Evolutionary conservation across 495 filamentous ascomycete genomes (phyloP).

Genomic region (Neurospora sp.): DNA sequence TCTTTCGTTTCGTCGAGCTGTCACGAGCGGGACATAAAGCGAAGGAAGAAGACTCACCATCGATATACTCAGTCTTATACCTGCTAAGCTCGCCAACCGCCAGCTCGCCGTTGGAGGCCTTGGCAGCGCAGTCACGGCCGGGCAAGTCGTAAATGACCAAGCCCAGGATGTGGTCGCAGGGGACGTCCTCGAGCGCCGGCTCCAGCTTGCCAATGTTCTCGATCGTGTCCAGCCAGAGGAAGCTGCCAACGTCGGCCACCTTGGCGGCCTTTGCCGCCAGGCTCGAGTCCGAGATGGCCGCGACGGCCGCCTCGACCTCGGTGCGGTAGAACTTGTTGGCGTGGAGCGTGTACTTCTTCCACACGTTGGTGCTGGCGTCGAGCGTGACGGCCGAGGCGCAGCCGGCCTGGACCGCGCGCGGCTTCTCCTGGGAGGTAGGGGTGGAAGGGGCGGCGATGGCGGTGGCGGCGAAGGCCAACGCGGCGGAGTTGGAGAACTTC

Average conservation of each 20-base stretch:
- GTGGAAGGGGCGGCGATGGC: slow-evolving; percentile 32
- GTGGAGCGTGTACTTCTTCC: slow-evolving; percentile 41
- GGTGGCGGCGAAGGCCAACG: slow-evolving; percentile 32
- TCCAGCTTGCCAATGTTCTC: slow-evolving; percentile 51
- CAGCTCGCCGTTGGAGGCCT: slow-evolving; percentile 69
- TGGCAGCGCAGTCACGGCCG: slow-evolving; percentile 67
- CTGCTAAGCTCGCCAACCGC: slow-evolving; percentile 49
- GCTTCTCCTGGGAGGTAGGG: slow-evolving; percentile 15
- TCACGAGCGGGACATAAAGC: too few species aligned
- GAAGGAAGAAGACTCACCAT: slow-evolving; percentile 32
- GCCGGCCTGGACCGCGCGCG: slow-evolving; percentile 23
- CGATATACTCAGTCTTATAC: slow-evolving; percentile 64
- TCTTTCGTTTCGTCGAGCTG: too few species aligned
- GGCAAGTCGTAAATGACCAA: slow-evolving; percentile 71
- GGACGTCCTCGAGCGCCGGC: slow-evolving; percentile 44
- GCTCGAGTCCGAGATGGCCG: slow-evolving; percentile 24
- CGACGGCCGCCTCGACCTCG: slow-evolving; percentile 42
- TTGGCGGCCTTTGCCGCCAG: slow-evolving; percentile 33
- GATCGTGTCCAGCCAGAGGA: slow-evolving; percentile 59
- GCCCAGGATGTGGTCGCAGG: slow-evolving; percentile 46
- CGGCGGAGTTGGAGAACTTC: slow-evolving; percentile 33
- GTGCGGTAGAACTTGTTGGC: slow-evolving; percentile 47
- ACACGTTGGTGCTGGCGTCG: slow-evolving; percentile 44
- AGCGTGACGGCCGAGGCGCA: slow-evolving; percentile 42
- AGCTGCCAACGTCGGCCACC: slow-evolving; percentile 57